phyloP scores from a whole-genome alignment of 495 filamentous ascomycete species.

The Hypoxylon subgilvum region DNA sequence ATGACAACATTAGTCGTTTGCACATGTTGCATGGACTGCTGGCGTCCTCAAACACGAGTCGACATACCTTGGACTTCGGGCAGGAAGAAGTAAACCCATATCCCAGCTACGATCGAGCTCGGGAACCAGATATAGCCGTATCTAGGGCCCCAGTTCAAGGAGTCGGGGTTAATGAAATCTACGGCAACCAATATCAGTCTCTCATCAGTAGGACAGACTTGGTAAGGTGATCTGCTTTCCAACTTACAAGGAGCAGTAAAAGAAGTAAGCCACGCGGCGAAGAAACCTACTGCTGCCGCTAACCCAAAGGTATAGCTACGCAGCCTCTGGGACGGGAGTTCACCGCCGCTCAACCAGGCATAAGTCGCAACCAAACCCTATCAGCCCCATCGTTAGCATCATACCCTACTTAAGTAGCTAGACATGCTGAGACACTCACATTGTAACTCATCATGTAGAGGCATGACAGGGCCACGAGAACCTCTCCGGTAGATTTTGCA shows the following conservation, averaged over 20 bases:
- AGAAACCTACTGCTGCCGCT: slow-evolving; percentile 49
- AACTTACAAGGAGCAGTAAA: slow-evolving; percentile 55
- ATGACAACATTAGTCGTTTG: slow-evolving; percentile 1
- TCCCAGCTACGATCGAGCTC: slow-evolving; percentile 46
- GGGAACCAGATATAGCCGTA: slow-evolving; percentile 56
- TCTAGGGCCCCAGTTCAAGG: slow-evolving; percentile 57
- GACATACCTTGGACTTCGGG: slow-evolving; percentile 52
- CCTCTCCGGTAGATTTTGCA: slow-evolving; percentile 46
- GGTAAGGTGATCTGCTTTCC: neutral
- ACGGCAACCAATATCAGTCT: neutral
- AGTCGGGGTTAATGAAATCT: slow-evolving; percentile 60
- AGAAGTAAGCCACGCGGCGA: slow-evolving; percentile 56
- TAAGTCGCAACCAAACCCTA: slow-evolving; percentile 51
- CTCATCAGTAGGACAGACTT: neutral
- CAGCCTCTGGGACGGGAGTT: slow-evolving; percentile 52
- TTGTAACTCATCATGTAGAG: slow-evolving; percentile 58
- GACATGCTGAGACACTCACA: slow-evolving; percentile 38
- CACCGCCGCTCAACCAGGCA: slow-evolving; percentile 57
- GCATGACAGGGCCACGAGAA: slow-evolving; percentile 53
- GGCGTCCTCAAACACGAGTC: neutral
- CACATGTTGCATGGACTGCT: no score
- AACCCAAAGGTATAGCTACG: slow-evolving; percentile 55
- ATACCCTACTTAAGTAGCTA: slow-evolving; percentile 12
- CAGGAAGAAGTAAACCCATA: slow-evolving; percentile 54
- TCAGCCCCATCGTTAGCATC: slow-evolving; percentile 33